Evolutionary conservation across 2,329 filamentous ascomycete species (phyloP).

Genomic region (Phialemonium atrogriseum): DNA sequence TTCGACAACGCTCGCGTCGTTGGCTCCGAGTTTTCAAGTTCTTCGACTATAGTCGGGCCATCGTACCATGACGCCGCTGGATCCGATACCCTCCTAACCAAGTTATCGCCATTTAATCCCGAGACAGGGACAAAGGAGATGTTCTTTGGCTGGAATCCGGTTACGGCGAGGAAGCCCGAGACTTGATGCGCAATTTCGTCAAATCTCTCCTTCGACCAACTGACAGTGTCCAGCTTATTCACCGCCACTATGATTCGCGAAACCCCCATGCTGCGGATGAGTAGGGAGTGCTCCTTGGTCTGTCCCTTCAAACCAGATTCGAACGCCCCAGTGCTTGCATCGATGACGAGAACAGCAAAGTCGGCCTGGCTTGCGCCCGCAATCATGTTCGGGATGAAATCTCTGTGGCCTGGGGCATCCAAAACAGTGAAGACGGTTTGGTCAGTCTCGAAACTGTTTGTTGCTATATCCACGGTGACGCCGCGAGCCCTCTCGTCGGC

Average conservation of each 20-base stretch:
- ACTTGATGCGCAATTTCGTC: constrained; percentile 80
- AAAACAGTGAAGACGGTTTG: constrained; percentile 85
- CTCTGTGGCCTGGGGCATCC: constrained; percentile 87
- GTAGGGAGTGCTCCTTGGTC: constrained; percentile 84
- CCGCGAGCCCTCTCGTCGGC: constrained; percentile 82
- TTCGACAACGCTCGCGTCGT: constrained; percentile 63
- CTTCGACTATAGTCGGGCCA: constrained; percentile 70
- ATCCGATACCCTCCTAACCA: constrained; percentile 51
- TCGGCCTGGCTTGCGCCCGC: constrained; percentile 93
- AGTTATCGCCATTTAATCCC: constrained; percentile 81
- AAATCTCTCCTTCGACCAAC: constrained; percentile 77
- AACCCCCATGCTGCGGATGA: constrained; percentile 85
- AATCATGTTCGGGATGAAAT: constrained; percentile 99
- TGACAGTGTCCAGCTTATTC: constrained; percentile 87
- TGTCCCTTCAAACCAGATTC: constrained; percentile 91
- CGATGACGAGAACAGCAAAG: constrained; percentile 89
- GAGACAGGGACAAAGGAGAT: constrained; percentile 85
- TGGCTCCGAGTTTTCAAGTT: constrained; percentile 76
- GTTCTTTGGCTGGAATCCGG: constrained; percentile 75
- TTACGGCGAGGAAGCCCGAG: constrained; percentile 69
- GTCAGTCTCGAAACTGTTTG: constrained; percentile 86
- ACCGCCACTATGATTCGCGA: constrained; percentile 82
- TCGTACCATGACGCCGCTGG: constrained; percentile 67
- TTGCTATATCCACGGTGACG: constrained; percentile 95
- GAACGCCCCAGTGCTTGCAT: constrained; percentile 83